These are phyloP conservation scores for Dalbergia cultrata DNA, from an alignment of 306 rosid species.

Conservation along the genomic window DNA sequence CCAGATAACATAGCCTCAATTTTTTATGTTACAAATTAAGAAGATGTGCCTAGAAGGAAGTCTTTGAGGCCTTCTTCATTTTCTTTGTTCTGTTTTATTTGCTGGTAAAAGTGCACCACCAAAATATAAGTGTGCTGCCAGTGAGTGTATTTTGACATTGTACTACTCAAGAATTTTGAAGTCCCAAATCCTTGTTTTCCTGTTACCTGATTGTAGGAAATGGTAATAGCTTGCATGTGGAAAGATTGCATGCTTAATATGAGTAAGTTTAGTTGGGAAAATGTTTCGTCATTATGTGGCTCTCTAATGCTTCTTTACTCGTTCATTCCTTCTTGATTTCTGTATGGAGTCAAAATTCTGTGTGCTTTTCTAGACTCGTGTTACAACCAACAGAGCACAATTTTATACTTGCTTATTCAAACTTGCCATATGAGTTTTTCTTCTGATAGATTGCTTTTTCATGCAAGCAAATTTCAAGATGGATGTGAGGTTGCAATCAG, in stretches of 20 bases:
- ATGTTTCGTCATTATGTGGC: background rate
- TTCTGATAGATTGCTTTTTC: background rate
- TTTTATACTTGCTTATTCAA: background rate
- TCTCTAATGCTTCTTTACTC: background rate
- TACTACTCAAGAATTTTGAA: too few species aligned
- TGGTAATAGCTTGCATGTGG: background rate
- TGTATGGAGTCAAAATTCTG: background rate
- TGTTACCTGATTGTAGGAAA: background rate
- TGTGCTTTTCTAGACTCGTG: background rate
- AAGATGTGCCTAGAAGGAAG: background rate
- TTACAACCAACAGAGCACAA: background rate
- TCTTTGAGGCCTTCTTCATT: too few species aligned
- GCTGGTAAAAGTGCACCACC: background rate
- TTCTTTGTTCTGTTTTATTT: background rate
- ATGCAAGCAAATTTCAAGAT: background rate
- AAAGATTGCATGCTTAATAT: background rate
- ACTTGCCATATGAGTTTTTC: background rate
- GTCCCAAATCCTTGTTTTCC: background rate
- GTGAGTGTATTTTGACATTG: background rate
- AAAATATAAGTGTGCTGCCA: background rate
- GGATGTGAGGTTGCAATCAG: too few species aligned
- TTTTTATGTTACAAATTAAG: background rate
- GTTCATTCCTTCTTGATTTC: background rate
- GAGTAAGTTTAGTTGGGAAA: background rate
- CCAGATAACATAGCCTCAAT: slow-evolving; percentile 18